phyloP scores from a whole-genome alignment of 805 yeast species.

The Candida awuae region DNA sequence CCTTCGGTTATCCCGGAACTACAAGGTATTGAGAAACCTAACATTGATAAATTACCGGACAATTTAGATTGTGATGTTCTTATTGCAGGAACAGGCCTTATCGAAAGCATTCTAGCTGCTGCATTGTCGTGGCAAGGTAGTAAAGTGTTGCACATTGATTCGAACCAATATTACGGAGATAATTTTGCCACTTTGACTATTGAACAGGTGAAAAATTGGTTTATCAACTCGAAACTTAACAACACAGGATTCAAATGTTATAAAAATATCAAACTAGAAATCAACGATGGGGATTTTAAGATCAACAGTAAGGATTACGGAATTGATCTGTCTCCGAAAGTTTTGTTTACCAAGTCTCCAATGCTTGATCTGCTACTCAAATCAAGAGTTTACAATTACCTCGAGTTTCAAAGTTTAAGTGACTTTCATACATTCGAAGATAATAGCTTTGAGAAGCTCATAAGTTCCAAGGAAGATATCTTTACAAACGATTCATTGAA shows the following conservation, averaged over 20 bases:
- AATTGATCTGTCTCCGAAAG: constrained; percentile 78
- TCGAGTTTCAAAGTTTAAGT: constrained; percentile 84
- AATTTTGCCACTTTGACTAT: constrained; percentile 76
- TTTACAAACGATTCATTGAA: constrained; percentile 80
- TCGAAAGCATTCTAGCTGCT: constrained; percentile 83
- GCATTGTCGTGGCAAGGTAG: constrained; percentile 98
- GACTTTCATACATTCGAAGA: constrained; percentile 92
- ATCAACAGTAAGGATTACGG: constrained; percentile 70
- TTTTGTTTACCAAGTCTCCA: constrained; percentile 87
- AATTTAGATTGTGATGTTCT: constrained; percentile 65
- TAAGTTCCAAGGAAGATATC: constrained; percentile 85
- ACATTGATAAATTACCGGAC: constrained; percentile 52
- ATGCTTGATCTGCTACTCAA: constrained; percentile 68
- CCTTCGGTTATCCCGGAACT: constrained; percentile 53
- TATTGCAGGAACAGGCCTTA: constrained; percentile 87
- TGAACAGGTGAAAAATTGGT: constrained; percentile 83
- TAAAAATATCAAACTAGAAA: constrained; percentile 67
- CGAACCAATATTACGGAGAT: constrained; percentile 83
- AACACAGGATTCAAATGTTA: constrained; percentile 29
- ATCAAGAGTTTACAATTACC: constrained; percentile 80
- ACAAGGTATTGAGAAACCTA: constrained; percentile 73
- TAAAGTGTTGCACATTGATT: constrained; percentile 83
- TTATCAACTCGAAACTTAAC: constrained; percentile 51
- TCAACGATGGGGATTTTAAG: constrained; percentile 49
- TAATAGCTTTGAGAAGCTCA: constrained; percentile 79